Percentiles rank a stretch among this genome's conserved stretches.
These are phyloP conservation scores for Brachypodium distachyon DNA, from an alignment of 202 grass and related monocot species.

Conservation along the genomic window DNA sequence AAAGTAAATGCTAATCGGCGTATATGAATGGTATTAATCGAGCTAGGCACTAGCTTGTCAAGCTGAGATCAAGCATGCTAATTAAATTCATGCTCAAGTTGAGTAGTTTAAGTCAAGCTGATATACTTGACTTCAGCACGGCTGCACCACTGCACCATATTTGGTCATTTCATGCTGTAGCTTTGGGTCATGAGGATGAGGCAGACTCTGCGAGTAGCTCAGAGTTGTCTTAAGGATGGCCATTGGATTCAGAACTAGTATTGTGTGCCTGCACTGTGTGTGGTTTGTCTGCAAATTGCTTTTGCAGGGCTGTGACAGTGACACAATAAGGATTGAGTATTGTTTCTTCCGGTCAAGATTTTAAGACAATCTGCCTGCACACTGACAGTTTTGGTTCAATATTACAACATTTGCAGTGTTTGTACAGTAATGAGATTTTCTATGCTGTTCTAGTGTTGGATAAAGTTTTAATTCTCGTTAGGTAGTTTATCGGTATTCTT, in stretches of 20 bases:
- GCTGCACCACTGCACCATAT: no score
- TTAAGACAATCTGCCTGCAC: background rate
- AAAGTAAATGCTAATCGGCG: background rate
- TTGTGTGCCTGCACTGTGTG: background rate
- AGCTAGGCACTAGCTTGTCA: background rate
- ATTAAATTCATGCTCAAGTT: background rate
- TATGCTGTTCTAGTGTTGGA: background rate
- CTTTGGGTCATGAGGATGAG: background rate
- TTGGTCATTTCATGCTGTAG: background rate
- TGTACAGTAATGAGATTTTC: background rate
- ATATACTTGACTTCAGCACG: background rate
- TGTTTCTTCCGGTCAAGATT: background rate
- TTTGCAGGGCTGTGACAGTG: background rate
- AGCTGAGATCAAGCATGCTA: background rate
- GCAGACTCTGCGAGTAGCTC: background rate
- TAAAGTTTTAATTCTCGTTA: background rate
- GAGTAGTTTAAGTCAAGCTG: background rate
- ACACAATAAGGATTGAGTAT: background rate
- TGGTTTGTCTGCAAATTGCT: background rate
- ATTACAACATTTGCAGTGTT: background rate
- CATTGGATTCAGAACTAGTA: background rate
- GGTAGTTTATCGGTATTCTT: background rate
- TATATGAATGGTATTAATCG: background rate
- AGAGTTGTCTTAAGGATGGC: background rate
- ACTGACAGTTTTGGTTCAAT: background rate